Evolutionary conservation across 345 rosid genomes (phyloP).

Genomic region (Hirschfeldia incana): DNA sequence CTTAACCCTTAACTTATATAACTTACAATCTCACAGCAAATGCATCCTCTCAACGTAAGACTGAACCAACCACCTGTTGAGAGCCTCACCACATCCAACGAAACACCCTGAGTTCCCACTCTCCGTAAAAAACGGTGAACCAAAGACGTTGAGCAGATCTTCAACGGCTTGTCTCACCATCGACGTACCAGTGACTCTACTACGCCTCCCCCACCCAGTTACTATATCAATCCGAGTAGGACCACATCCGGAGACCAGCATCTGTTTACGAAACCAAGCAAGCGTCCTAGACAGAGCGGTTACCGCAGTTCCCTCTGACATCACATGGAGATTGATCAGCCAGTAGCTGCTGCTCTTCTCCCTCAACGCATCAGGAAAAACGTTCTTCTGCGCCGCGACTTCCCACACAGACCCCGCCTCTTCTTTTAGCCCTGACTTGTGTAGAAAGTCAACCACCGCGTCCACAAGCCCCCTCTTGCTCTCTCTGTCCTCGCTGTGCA

Average conservation of each 20-base stretch:
- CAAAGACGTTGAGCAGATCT: slow-evolving; percentile 70
- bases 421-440: slow-evolving; percentile 88
- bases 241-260: slow-evolving; percentile 62
- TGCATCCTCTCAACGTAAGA: slow-evolving; percentile 92
- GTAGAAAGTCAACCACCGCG: slow-evolving; percentile 85
- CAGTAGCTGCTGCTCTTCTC: slow-evolving; percentile 80
- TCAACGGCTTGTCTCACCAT: slow-evolving; percentile 78
- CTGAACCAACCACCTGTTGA: slow-evolving; percentile 70
- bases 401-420: slow-evolving; percentile 97
- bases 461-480: slow-evolving; percentile 95
- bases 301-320: slow-evolving; percentile 94
- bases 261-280: slow-evolving; percentile 81
- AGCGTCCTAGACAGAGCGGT: slow-evolving; percentile 82
- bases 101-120: slow-evolving; percentile 88
- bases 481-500: slow-evolving; percentile 97
- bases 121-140: slow-evolving; percentile 78
- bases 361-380: slow-evolving; percentile 78
- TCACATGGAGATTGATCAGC: slow-evolving; percentile 93
- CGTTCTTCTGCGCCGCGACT: slow-evolving; percentile 78
- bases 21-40: slow-evolving; percentile 50
- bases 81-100: slow-evolving; percentile 85
- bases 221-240: slow-evolving; percentile 86
- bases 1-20: slow-evolving; percentile 17
- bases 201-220: slow-evolving; percentile 94
- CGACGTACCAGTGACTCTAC: slow-evolving; percentile 87